Base-by-base conservation (phyloP, 768 basidiomycete species). In the Tricholoma furcatifolium region DNA sequence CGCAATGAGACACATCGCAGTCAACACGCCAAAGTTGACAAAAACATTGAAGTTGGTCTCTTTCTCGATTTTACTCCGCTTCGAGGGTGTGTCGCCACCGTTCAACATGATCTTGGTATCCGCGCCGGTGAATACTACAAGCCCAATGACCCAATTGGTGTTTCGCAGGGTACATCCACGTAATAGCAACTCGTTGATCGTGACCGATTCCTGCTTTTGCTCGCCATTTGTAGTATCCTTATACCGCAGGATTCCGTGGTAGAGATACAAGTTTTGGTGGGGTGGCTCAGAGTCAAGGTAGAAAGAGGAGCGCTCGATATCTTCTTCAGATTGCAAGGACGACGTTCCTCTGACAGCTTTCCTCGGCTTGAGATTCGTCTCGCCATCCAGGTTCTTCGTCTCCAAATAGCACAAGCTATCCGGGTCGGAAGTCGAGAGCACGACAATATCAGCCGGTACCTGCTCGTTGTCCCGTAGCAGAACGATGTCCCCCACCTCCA, bases 31-130 rank as follows among this genome's bases (percentile, higher is more conserved):
- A 65, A 98, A 98, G 69, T 98, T 98, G 74, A 97, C 89, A 46
- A 95, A 73, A 58, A 98, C 96, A 64, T 98, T 98, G 77, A 94
- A 96, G 69, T 96, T 98, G 8, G 96, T 98, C 76, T 98, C 96
- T 73, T 85, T 90, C 74, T 98, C 94, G 65, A 98, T 98, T 78
- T 95, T 98, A 63, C 88, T 91, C 54, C 92, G 87, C 65, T 98
- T 98, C n/a, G 90, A 93, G 1, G 95, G 94, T 1, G 93, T 98
- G 12, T 86, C 87, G 17, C 95, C 94, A 31, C 91, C 91, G 59
- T 95, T 95, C 53, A 93, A 71, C 82, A 92, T 90, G 61, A 93
- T 93, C 78, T 91, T 93, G 36, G 91, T 90, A 70, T 98, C 95
- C 1, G 84, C 81, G 35, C 95, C 95, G 0, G 95, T 98, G 70